Base-by-base conservation (phyloP, 2,329 filamentous ascomycete species). In the Pyrenochaeta sp. region DNA sequence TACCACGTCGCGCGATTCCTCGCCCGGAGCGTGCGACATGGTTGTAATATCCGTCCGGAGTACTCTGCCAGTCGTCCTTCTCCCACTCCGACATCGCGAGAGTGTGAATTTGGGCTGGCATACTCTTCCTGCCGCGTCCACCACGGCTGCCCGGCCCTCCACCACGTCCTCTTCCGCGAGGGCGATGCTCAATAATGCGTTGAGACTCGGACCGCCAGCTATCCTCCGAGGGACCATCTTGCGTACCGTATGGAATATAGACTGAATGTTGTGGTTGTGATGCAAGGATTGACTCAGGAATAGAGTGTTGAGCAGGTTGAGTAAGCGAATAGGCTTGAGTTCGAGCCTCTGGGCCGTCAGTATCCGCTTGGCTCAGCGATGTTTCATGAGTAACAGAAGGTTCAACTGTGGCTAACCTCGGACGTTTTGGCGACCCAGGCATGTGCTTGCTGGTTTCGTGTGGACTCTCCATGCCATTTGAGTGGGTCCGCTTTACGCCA, bases 381-480 rank as follows among this genome's bases (percentile, higher is more conserved):
- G 53, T 52, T n/a, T 64, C 66, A 47, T 72, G 74, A 27, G 64
- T 64, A 10, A 66, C 66, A 36, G 78, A 67, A 27, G 78, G 73
- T 65, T 80, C 76, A 27, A 76, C 59, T 3, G 76, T 76, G 13
- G 74, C 78, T 15, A 82, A 69, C 60, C 76, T 80, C n/a, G 76
- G 79, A 25, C 81, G 74, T 58, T 83, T 83, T 1, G 80, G 77
- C 9, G 80, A 81, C 48, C 73, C 78, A 6, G 76, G 58, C 59
- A 66, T 71, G 63, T 64, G 72, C 56, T 45, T 71, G 36, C 54
- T 47, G 47, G 55, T 45, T 43, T 72, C 69, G 39, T 66, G 68
- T 8, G 70, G 65, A 36, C 66, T 73, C 13, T 78, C 74, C 24
- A 77, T 69, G n/a, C 76, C 76, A 34, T 74, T 72, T 5, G 77